A percentile compares a stretch with the other conserved stretches of the same genome.
phyloP scores from a whole-genome alignment of 1,284 basidiomycete species.

The Marasmius tenuissimus region DNA sequence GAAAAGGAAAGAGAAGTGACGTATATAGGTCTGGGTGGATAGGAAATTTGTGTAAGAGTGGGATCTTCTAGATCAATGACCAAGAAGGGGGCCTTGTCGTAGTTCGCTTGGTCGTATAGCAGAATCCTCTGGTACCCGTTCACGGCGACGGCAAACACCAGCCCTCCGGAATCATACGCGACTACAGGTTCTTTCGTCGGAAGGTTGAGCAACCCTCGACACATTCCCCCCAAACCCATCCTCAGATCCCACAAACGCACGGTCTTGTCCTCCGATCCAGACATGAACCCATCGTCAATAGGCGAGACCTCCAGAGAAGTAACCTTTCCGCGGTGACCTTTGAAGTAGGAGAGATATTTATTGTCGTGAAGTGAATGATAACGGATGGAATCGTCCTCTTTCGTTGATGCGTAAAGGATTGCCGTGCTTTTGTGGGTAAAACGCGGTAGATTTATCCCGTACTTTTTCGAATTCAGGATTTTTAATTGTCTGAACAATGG shows the following conservation, averaged over 20 bases:
- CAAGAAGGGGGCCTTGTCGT: constrained; percentile 90
- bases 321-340: constrained; percentile 89
- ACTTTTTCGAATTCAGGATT: constrained; percentile 91
- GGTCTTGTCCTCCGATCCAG: constrained; percentile 90
- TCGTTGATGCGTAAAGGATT: constrained; percentile 92
- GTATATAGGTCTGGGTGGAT: constrained; percentile 84
- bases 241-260: constrained; percentile 98
- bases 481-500: constrained; percentile 58
- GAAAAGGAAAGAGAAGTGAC: constrained; percentile 94
- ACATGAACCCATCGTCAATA: constrained; percentile 93
- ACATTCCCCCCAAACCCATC: constrained; percentile 48
- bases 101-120: constrained; percentile 87
- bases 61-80: constrained; percentile 82
- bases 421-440: constrained; percentile 90
- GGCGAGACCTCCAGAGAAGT: constrained; percentile 92
- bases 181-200: constrained; percentile 74
- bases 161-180: constrained; percentile 87
- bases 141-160: constrained; percentile 92
- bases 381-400: constrained; percentile 92
- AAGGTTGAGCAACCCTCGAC: constrained; percentile 71
- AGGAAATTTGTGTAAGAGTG: constrained; percentile 67
- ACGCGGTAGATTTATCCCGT: constrained; percentile 90
- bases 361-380: constrained; percentile 97
- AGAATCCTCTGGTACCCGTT: constrained; percentile 84
- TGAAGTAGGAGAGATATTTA: constrained; percentile 94